These are phyloP conservation scores for Arthrobotrys musiformis DNA, from an alignment of 2,329 filamentous ascomycete genomes.

Conservation along the genomic window DNA sequence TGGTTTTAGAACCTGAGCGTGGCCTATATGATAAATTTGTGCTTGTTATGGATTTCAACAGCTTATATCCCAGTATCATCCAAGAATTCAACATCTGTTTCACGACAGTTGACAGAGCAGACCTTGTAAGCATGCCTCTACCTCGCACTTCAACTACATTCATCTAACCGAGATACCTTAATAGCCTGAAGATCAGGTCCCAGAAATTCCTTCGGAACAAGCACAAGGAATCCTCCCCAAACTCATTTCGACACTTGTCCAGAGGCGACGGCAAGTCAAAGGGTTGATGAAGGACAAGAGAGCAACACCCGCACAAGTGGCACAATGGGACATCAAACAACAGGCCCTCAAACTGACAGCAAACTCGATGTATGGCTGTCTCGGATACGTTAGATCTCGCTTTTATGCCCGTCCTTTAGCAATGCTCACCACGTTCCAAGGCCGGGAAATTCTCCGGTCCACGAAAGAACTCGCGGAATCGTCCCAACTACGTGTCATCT, in stretches of 20 bases:
- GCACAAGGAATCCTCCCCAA: slow-evolving; percentile 86
- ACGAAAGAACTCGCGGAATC: slow-evolving; percentile 96
- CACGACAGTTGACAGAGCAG: slow-evolving; percentile 86
- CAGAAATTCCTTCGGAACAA: slow-evolving; percentile 82
- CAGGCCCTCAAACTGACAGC: slow-evolving; percentile 95
- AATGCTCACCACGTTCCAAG: slow-evolving; percentile 95
- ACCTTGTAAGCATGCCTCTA: slow-evolving; percentile 69
- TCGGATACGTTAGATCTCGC: slow-evolving; percentile 95
- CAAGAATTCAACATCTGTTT: slow-evolving; percentile 99
- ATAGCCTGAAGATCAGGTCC: slow-evolving; percentile 85
- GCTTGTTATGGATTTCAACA: slow-evolving; percentile 99
- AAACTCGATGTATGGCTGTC: slow-evolving; percentile 99
- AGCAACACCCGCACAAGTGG: slow-evolving; percentile 84
- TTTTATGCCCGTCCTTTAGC: slow-evolving; percentile 96
- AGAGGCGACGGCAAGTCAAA: slow-evolving; percentile 89
- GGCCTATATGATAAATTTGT: slow-evolving; percentile 98
- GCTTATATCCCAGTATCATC: slow-evolving; percentile 96
- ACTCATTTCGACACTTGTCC: slow-evolving; percentile 91
- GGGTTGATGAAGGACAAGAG: slow-evolving; percentile 94
- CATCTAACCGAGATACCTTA: neutral
- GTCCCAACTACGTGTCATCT: slow-evolving; percentile 92
- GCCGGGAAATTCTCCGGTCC: slow-evolving; percentile 93
- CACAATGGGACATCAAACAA: slow-evolving; percentile 98
- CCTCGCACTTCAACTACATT: neutral
- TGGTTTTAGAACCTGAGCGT: slow-evolving; percentile 97